These are phyloP conservation scores for Diaporthe humulicola DNA, from an alignment of 2,329 filamentous ascomycete genomes.

Conservation along the genomic window DNA sequence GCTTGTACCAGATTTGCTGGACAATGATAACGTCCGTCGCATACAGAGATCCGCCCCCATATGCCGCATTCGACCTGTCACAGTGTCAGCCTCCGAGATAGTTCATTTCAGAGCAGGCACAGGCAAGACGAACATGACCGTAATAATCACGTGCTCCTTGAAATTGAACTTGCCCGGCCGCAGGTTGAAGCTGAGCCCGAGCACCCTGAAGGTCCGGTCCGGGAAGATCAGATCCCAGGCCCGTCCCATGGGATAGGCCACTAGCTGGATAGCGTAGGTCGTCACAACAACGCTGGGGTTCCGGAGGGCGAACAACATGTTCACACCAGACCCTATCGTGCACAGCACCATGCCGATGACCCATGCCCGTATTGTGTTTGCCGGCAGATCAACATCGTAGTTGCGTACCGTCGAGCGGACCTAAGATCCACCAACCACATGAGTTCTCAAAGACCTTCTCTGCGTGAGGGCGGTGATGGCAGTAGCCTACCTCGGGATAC, in stretches of 20 bases:
- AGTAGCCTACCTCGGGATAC: slow-evolving; percentile 70
- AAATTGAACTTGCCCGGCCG: slow-evolving; percentile 71
- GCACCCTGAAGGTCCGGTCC: slow-evolving; percentile 63
- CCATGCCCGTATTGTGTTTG: slow-evolving; percentile 76
- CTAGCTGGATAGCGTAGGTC: slow-evolving; percentile 72
- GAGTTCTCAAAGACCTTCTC: slow-evolving; percentile 21
- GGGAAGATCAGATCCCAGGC: slow-evolving; percentile 69
- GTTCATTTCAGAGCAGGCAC: not conserved
- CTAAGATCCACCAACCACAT: slow-evolving; percentile 50
- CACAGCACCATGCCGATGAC: slow-evolving; percentile 71
- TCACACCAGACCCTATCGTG: slow-evolving; percentile 72
- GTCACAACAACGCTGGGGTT: slow-evolving; percentile 71
- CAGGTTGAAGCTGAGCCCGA: slow-evolving; percentile 68
- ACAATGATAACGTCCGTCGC: slow-evolving; percentile 66
- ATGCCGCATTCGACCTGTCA: slow-evolving; percentile 60
- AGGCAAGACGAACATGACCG: slow-evolving; percentile 65
- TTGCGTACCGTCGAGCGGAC: slow-evolving; percentile 76
- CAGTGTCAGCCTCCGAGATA: slow-evolving; percentile 38
- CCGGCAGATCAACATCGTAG: slow-evolving; percentile 73
- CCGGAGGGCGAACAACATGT: slow-evolving; percentile 72
- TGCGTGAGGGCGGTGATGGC: not conserved
- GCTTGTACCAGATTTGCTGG: slow-evolving; percentile 69
- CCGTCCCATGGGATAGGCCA: slow-evolving; percentile 71
- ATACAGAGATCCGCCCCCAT: slow-evolving; percentile 70
- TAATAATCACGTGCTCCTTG: slow-evolving; percentile 73